Conservation (phyloP, 1,139 yeast genomes). For the Kurtzmaniella quercitrusa region DNA sequence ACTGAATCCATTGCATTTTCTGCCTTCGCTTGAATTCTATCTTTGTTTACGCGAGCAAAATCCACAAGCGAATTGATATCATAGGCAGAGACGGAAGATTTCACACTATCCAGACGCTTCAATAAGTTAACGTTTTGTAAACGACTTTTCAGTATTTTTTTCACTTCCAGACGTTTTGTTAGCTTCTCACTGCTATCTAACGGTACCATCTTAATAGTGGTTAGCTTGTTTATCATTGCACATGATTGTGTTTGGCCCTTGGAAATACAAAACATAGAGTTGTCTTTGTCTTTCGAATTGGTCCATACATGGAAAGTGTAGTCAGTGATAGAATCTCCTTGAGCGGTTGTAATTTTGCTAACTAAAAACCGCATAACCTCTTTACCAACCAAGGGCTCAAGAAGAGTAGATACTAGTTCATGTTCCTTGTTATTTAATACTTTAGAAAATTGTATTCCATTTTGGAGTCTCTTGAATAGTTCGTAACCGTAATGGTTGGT, state of each 20-base stretch:
- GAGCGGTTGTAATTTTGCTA: not conserved
- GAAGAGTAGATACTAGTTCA: not conserved
- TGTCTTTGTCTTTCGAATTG: not conserved
- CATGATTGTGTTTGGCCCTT: not conserved
- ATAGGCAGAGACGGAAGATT: not conserved
- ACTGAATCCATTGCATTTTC: not conserved
- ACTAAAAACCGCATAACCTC: constrained; percentile 3
- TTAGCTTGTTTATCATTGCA: not conserved
- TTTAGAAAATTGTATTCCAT: not conserved
- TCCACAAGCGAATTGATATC: not conserved
- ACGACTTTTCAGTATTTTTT: not conserved
- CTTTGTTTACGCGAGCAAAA: not conserved
- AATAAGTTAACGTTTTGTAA: no score
- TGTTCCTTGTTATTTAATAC: not conserved
- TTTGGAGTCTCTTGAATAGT: not conserved
- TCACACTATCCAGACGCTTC: not conserved
- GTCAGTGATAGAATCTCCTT: not conserved
- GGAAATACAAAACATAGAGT: not conserved
- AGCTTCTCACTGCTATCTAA: not conserved
- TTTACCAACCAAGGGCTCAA: not conserved
- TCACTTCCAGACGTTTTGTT: not conserved
- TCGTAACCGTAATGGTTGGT: not conserved
- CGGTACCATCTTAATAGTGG: not conserved
- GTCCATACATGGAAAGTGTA: not conserved
- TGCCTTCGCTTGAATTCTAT: not conserved